A percentile compares a stretch with the other conserved stretches of the same genome.
Conservation (phyloP, 768 basidiomycete genomes). For the Harrya chromipes region DNA sequence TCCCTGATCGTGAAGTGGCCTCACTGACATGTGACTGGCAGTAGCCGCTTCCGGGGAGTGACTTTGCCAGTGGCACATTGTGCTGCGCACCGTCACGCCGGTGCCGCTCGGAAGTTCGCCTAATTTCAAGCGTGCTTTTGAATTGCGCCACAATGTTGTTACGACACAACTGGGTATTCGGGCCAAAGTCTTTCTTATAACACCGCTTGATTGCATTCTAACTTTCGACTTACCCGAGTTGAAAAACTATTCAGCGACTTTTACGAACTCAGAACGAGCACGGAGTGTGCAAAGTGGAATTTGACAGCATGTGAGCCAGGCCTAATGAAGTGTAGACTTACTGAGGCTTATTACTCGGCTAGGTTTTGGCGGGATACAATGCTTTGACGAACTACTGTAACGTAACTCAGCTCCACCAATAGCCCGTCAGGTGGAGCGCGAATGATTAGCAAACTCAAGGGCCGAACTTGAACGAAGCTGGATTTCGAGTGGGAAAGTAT, state of each 20-base stretch:
- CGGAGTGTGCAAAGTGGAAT: too few relatives aligned
- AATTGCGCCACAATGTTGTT: neutral
- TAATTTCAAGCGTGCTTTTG: neutral
- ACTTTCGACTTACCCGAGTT: neutral
- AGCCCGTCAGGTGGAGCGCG: neutral
- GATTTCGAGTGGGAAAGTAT: neutral
- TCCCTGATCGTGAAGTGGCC: neutral
- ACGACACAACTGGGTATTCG: neutral
- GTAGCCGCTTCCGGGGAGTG: neutral
- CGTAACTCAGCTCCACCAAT: slow-evolving; percentile 20
- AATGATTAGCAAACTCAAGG: neutral
- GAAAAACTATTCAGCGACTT: too few relatives aligned
- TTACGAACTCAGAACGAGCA: too few relatives aligned
- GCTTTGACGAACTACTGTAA: neutral
- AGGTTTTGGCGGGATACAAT: too few relatives aligned
- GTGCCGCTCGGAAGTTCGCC: too few relatives aligned
- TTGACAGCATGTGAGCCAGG: too few relatives aligned
- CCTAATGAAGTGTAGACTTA: too few relatives aligned
- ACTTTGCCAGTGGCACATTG: neutral
- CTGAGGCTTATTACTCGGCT: too few relatives aligned
- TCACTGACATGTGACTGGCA: neutral
- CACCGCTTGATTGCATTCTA: neutral
- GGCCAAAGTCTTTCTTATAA: neutral
- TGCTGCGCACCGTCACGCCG: too few relatives aligned
- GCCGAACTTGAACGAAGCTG: neutral